Conservation (phyloP, 176 grass and related monocot species). For the Poa pratensis region DNA sequence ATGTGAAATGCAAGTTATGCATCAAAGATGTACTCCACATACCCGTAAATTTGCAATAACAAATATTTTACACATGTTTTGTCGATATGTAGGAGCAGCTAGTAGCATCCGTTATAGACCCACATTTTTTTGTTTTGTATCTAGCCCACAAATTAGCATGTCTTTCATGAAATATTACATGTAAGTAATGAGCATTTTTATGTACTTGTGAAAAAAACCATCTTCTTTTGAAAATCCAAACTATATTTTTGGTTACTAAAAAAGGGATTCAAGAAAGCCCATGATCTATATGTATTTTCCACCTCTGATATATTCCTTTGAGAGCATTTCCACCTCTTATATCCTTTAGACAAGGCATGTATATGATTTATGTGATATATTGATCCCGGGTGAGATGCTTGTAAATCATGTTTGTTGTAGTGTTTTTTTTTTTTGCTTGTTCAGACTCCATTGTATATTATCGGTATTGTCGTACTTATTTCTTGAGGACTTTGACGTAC, state of each 20-base stretch:
- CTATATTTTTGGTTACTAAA: background rate
- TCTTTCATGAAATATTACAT: too few species aligned
- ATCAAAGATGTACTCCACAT: too few species aligned
- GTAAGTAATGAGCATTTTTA: background rate
- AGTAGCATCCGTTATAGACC: too few species aligned
- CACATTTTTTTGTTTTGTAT: too few species aligned
- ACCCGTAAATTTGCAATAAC: too few species aligned
- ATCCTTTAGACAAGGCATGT: background rate
- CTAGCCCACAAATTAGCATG: too few species aligned
- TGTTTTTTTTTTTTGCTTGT: too few species aligned
- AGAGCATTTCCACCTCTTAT: background rate
- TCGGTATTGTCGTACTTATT: background rate
- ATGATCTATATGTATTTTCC: background rate
- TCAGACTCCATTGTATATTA: background rate
- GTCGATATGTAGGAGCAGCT: too few species aligned
- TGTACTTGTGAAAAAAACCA: background rate
- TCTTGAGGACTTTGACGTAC: too few species aligned
- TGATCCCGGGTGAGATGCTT: background rate
- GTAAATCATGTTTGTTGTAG: background rate
- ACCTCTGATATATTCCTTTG: background rate
- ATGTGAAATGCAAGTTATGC: background rate
- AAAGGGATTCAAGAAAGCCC: background rate
- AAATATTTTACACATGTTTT: too few species aligned
- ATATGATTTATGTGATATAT: background rate
- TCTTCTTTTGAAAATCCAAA: background rate